A percentile compares a stretch with the other conserved stretches of the same genome.
phyloP scores from a whole-genome alignment of 2,329 filamentous ascomycete genomes.

The Fusarium compactum region DNA sequence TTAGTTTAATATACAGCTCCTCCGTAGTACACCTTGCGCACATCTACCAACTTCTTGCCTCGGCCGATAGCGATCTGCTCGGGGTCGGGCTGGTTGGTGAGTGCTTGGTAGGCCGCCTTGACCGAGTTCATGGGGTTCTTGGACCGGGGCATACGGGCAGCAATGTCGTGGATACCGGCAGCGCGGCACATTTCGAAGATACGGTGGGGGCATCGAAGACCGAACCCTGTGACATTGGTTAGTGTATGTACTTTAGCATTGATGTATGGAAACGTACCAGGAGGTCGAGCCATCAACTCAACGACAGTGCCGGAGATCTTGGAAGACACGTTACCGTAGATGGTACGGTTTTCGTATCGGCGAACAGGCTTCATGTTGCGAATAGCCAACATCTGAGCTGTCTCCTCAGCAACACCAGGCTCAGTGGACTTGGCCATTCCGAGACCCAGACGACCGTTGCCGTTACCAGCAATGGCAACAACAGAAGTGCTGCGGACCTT shows the following conservation, averaged over 20 bases:
- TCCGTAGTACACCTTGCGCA: conserved; percentile 96
- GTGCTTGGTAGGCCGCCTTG: conserved; percentile 87
- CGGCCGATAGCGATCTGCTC: conserved; percentile 90
- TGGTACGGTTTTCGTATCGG: conserved; percentile 91
- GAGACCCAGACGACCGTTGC: conserved; percentile 85
- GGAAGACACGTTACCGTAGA: conserved; percentile 83
- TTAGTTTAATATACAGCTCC: conserved; percentile 71
- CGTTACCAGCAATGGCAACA: conserved; percentile 87
- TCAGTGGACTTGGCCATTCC: conserved; percentile 92
- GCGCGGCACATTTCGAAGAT: conserved; percentile 95
- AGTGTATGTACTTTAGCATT: not conserved
- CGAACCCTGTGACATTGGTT: conserved; percentile 75
- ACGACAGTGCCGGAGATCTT: conserved; percentile 93
- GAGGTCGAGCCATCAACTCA: conserved; percentile 83
- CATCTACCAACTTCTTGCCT: conserved; percentile 96
- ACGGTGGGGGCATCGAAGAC: conserved; percentile 88
- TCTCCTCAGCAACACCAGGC: conserved; percentile 71
- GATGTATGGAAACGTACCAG: conserved; percentile 72
- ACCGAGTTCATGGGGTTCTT: conserved; percentile 98
- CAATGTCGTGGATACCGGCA: conserved; percentile 87
- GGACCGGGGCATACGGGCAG: conserved; percentile 84
- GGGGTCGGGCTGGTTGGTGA: conserved; percentile 85
- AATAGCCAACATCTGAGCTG: conserved; percentile 85
- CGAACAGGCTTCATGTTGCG: conserved; percentile 93
- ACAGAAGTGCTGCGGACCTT: conserved; percentile 85